A percentile compares a stretch with the other conserved stretches of the same genome.
Conservation (phyloP, 106 monocot species). For the Allium sativum region DNA sequence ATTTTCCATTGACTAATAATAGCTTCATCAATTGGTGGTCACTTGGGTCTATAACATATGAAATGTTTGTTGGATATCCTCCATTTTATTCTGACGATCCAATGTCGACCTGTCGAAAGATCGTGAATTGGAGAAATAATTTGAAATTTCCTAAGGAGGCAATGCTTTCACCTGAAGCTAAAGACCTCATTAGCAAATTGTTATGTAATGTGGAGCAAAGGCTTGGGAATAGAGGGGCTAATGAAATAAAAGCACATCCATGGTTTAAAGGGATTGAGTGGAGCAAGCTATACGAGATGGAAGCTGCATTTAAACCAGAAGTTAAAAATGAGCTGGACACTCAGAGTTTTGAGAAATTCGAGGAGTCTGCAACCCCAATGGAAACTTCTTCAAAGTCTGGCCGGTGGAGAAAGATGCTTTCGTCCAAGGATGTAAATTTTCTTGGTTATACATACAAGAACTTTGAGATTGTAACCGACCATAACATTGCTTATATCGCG, state of each 20-base stretch:
- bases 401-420: slow-evolving; percentile 58
- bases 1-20: no score
- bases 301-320: slow-evolving; percentile 93
- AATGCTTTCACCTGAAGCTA: slow-evolving; percentile 90
- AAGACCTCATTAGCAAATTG: slow-evolving; percentile 82
- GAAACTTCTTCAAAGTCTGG: slow-evolving; percentile 52
- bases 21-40: no score
- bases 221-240: slow-evolving; percentile 86
- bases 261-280: slow-evolving; percentile 82
- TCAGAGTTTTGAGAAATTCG: slow-evolving; percentile 97
- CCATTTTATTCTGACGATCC: no score
- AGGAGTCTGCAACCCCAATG: slow-evolving; percentile 46
- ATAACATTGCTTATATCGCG: slow-evolving; percentile 35
- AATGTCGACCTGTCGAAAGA: no score
- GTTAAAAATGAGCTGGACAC: slow-evolving; percentile 87
- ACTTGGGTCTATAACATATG: no score
- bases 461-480: slow-evolving; percentile 43
- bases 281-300: slow-evolving; percentile 84
- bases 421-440: slow-evolving; percentile 53
- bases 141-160: slow-evolving; percentile 97
- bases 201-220: slow-evolving; percentile 95
- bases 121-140: slow-evolving; percentile 96
- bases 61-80: no score
- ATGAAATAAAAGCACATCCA: slow-evolving; percentile 94
- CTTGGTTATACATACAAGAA: slow-evolving; percentile 59